These are phyloP conservation scores for Aspergillus vadensis DNA, from an alignment of 2,329 filamentous ascomycete genomes.

Conservation along the genomic window DNA sequence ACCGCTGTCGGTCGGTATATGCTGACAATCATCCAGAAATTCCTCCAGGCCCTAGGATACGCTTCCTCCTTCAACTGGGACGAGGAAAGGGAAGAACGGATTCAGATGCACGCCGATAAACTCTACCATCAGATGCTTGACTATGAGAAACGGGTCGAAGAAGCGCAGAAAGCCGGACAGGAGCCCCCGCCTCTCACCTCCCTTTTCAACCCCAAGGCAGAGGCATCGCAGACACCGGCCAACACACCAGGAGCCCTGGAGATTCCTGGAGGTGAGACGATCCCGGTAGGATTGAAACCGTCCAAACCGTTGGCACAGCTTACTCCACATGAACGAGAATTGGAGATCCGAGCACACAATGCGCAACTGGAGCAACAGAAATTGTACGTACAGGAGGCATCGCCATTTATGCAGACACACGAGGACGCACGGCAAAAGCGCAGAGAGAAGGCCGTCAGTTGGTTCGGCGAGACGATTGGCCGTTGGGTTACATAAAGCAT, in stretches of 20 bases:
- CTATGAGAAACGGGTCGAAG: slow-evolving; percentile 74
- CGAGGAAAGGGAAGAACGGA: slow-evolving; percentile 73
- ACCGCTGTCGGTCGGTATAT: background rate
- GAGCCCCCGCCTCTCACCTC: slow-evolving; percentile 48
- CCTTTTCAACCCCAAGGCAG: slow-evolving; percentile 45
- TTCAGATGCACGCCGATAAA: slow-evolving; percentile 93
- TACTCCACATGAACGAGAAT: slow-evolving; percentile 50
- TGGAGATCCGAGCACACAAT: slow-evolving; percentile 45
- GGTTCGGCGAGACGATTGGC: slow-evolving; percentile 49
- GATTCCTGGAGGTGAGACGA: slow-evolving; percentile 39
- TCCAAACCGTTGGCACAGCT: slow-evolving; percentile 44
- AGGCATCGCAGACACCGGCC: slow-evolving; percentile 17
- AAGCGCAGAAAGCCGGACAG: slow-evolving; percentile 49
- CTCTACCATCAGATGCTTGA: slow-evolving; percentile 84
- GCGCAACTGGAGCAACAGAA: slow-evolving; percentile 42
- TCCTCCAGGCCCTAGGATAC: slow-evolving; percentile 88
- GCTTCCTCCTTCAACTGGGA: slow-evolving; percentile 67
- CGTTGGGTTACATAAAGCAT: slow-evolving; percentile 40
- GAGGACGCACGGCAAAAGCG: slow-evolving; percentile 41
- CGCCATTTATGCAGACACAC: slow-evolving; percentile 40
- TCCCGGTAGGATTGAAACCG: slow-evolving; percentile 40
- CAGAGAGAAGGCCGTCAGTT: slow-evolving; percentile 41
- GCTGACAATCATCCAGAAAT: slow-evolving; percentile 58
- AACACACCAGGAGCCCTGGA: slow-evolving; percentile 28
- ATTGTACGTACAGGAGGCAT: slow-evolving; percentile 39